These are phyloP conservation scores for Cucumis hystrix DNA, from an alignment of 306 rosid species.

Conservation along the genomic window DNA sequence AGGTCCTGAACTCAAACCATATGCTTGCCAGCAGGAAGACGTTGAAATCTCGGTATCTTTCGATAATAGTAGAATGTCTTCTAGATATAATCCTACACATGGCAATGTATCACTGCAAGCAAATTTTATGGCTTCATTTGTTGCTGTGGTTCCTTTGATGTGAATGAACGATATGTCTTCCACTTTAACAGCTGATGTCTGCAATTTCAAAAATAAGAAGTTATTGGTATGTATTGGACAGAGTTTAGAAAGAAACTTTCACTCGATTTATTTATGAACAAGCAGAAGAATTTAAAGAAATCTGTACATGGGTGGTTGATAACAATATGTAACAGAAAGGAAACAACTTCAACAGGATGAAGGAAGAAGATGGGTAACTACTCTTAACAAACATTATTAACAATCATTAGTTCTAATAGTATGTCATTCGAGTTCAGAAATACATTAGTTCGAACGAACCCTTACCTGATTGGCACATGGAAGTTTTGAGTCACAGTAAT, in stretches of 20 bases:
- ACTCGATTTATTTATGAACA: too few relatives aligned
- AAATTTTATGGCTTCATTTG: constrained; percentile 54
- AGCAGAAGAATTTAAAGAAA: too few relatives aligned
- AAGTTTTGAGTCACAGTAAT: constrained; percentile 57
- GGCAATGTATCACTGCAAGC: constrained; percentile 63
- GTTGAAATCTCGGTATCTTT: constrained; percentile 17
- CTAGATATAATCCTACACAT: constrained; percentile 48
- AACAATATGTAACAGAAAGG: too few relatives aligned
- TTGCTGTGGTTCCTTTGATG: constrained; percentile 73
- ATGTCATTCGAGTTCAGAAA: not conserved
- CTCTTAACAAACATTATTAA: too few relatives aligned
- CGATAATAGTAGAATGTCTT: constrained; percentile 45
- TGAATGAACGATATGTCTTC: constrained; percentile 46
- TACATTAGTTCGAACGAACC: not conserved
- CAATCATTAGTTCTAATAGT: too few relatives aligned
- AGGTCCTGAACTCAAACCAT: constrained; percentile 44
- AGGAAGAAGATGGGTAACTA: too few relatives aligned
- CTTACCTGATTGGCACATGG: constrained; percentile 74
- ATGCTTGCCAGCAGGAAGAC: constrained; percentile 70
- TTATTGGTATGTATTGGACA: not conserved
- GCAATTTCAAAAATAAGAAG: constrained; percentile 12
- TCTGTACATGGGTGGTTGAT: too few relatives aligned
- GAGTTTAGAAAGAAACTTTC: too few relatives aligned
- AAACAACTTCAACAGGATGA: too few relatives aligned
- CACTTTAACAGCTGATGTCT: constrained; percentile 76